Percentiles rank a stretch among this genome's conserved stretches.
These are phyloP conservation scores for Boletus subcaerulescens DNA, from an alignment of 768 basidiomycete species.

Conservation along the genomic window DNA sequence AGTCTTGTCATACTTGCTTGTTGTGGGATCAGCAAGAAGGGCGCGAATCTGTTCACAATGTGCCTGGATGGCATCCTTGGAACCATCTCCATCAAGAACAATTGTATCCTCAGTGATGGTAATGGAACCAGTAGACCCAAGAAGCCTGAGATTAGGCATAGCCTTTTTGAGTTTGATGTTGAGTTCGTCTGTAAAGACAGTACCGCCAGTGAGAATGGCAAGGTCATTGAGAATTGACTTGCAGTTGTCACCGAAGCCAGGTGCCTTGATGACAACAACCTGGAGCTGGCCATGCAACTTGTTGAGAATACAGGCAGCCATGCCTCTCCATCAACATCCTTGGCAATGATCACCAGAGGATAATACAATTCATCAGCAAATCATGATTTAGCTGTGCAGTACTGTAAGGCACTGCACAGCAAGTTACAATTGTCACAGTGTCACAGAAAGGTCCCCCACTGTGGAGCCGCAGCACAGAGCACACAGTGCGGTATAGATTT, in stretches of 20 bases:
- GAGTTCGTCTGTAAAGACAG: constrained; percentile 94
- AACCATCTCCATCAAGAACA: constrained; percentile 92
- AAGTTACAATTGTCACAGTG: no score
- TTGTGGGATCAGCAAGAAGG: constrained; percentile 76
- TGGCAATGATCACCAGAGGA: constrained; percentile 93
- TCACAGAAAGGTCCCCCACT: no score
- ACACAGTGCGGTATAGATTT: no score
- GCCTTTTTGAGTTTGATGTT: constrained; percentile 66
- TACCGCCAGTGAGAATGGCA: constrained; percentile 95
- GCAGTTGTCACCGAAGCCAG: constrained; percentile 98
- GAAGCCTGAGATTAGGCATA: constrained; percentile 79
- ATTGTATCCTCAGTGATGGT: constrained; percentile 83
- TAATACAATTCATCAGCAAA: no score
- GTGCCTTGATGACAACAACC: constrained; percentile 94
- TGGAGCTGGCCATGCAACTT: constrained; percentile 97
- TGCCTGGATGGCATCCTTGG: constrained; percentile 79
- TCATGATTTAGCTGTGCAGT: no score
- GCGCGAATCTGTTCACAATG: constrained; percentile 95
- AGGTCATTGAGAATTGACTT: constrained; percentile 97
- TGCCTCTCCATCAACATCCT: constrained; percentile 97
- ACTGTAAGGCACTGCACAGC: no score
- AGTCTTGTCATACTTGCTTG: constrained; percentile 89
- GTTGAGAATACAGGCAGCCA: constrained; percentile 98
- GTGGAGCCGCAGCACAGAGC: no score
- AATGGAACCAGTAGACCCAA: constrained; percentile 87